Percentiles rank a stretch among this genome's conserved stretches.
Evolutionary conservation across 1,139 yeast species (phyloP).

Genomic region (Lodderomyces parapsilosis): DNA sequence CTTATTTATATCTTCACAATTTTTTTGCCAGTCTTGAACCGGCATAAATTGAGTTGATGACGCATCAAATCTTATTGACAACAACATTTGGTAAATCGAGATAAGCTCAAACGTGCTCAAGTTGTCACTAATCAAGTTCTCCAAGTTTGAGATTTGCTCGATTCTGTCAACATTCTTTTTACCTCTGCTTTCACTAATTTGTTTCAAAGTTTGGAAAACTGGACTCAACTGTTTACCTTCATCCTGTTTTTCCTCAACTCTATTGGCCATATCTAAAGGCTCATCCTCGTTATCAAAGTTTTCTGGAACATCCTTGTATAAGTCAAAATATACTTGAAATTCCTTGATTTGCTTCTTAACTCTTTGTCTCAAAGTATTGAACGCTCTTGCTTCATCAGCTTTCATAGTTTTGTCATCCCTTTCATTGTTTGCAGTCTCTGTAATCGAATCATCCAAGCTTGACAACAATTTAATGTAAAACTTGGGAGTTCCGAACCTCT

Average conservation of each 20-base stretch:
- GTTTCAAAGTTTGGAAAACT: slow-evolving; percentile 71
- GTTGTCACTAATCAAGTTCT: slow-evolving; percentile 50
- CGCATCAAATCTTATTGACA: slow-evolving; percentile 86
- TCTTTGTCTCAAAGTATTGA: slow-evolving; percentile 86
- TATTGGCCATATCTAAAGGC: slow-evolving; percentile 26
- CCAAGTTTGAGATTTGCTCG: slow-evolving; percentile 76
- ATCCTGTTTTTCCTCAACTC: slow-evolving; percentile 15
- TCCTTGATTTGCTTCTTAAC: slow-evolving; percentile 79
- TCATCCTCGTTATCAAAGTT: slow-evolving; percentile 59
- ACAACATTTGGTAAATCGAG: slow-evolving; percentile 73
- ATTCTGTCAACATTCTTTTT: slow-evolving; percentile 85
- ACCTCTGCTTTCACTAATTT: slow-evolving; percentile 88
- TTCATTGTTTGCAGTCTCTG: slow-evolving; percentile 55
- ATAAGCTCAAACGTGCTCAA: slow-evolving; percentile 69
- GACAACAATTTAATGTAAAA: slow-evolving; percentile 68
- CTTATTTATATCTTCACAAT: slow-evolving; percentile 59
- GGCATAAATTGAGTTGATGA: slow-evolving; percentile 75
- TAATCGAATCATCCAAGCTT: slow-evolving; percentile 69
- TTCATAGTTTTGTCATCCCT: slow-evolving; percentile 69
- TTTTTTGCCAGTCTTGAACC: slow-evolving; percentile 74
- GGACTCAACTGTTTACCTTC: slow-evolving; percentile 35
- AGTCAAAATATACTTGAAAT: slow-evolving; percentile 54
- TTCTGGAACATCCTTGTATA: slow-evolving; percentile 71
- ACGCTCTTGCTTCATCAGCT: slow-evolving; percentile 83
- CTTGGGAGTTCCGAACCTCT: slow-evolving; percentile 69